A percentile compares a stretch with the other conserved stretches of the same genome.
Conservation (phyloP, 1,139 yeast genomes). For the Meyerozyma athensensis region DNA sequence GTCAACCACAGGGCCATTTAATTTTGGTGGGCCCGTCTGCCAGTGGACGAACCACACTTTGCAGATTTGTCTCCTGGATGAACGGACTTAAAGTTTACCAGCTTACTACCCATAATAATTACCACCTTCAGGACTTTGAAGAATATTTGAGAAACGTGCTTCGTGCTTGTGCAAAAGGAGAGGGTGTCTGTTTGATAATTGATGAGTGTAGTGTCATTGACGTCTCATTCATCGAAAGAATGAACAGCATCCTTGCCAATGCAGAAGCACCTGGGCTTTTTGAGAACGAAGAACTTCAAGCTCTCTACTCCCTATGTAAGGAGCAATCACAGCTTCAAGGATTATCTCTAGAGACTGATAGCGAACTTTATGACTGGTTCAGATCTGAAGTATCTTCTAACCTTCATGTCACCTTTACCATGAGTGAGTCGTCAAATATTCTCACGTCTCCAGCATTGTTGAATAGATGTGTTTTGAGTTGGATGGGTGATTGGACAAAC, state of each 20-base stretch:
- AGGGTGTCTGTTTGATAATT: constrained; percentile 65
- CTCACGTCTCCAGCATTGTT: constrained; percentile 86
- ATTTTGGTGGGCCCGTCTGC: constrained; percentile 84
- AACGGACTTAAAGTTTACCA: constrained; percentile 67
- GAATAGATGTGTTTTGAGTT: constrained; percentile 83
- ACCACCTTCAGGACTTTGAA: constrained; percentile 64
- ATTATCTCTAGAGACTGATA: constrained; percentile 58
- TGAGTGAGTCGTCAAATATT: constrained; percentile 52
- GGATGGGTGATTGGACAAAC: constrained; percentile 85
- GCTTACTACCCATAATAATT: constrained; percentile 53
- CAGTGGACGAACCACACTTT: constrained; percentile 74
- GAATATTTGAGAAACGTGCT: constrained; percentile 53
- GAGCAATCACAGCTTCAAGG: constrained; percentile 62
- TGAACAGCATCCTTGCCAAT: constrained; percentile 89
- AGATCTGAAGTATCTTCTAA: constrained; percentile 61
- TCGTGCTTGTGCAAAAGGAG: constrained; percentile 45
- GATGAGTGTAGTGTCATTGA: constrained; percentile 80
- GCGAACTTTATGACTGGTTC: constrained; percentile 76
- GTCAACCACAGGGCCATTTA: constrained; percentile 87
- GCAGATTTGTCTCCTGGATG: constrained; percentile 88
- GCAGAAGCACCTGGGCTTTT: constrained; percentile 91
- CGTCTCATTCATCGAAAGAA: constrained; percentile 78
- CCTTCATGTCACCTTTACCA: constrained; percentile 78
- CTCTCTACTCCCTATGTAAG: constrained; percentile 52
- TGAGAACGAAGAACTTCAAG: constrained; percentile 63